phyloP scores from a whole-genome alignment of 768 basidiomycete species.

The Serendipita indica region DNA sequence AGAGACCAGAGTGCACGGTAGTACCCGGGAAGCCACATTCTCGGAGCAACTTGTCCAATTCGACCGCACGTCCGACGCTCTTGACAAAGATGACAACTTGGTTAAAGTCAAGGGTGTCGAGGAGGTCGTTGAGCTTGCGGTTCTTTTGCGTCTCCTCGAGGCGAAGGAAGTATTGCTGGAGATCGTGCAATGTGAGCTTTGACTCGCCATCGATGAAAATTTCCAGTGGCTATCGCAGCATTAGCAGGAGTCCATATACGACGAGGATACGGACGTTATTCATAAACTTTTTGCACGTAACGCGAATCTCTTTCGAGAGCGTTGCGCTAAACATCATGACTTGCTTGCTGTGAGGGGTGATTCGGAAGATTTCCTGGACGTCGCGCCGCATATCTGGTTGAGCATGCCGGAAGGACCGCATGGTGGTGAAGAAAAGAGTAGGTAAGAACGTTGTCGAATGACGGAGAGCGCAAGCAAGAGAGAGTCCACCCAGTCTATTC shows the following conservation, averaged over 20 bases:
- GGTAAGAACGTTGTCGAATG: constrained; percentile 28
- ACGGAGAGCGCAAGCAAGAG: constrained; percentile 25
- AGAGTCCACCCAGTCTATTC: no score
- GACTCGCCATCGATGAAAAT: constrained; percentile 99
- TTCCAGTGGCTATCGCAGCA: constrained; percentile 97
- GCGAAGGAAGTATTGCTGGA: constrained; percentile 98
- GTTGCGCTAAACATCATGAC: constrained; percentile 99
- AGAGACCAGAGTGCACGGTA: constrained; percentile 85
- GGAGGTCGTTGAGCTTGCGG: constrained; percentile 86
- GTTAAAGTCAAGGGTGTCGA: constrained; percentile 96
- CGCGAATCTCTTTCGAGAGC: constrained; percentile 87
- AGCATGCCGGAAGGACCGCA: constrained; percentile 16
- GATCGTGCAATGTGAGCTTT: constrained; percentile 90
- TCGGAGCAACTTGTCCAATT: constrained; percentile 87
- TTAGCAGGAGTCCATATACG: no score
- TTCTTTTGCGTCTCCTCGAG: constrained; percentile 92
- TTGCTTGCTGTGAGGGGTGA: constrained; percentile 98
- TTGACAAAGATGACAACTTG: constrained; percentile 99
- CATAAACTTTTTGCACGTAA: constrained; percentile 99
- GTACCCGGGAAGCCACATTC: constrained; percentile 99
- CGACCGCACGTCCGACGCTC: constrained; percentile 90
- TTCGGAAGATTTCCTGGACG: constrained; percentile 99
- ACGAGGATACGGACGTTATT: constrained; percentile 58
- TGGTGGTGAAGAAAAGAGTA: constrained; percentile 20
- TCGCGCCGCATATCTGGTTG: constrained; percentile 96